Evolutionary conservation across 2,329 filamentous ascomycete species (phyloP).

Genomic region (Rachicladosporium sp.): DNA sequence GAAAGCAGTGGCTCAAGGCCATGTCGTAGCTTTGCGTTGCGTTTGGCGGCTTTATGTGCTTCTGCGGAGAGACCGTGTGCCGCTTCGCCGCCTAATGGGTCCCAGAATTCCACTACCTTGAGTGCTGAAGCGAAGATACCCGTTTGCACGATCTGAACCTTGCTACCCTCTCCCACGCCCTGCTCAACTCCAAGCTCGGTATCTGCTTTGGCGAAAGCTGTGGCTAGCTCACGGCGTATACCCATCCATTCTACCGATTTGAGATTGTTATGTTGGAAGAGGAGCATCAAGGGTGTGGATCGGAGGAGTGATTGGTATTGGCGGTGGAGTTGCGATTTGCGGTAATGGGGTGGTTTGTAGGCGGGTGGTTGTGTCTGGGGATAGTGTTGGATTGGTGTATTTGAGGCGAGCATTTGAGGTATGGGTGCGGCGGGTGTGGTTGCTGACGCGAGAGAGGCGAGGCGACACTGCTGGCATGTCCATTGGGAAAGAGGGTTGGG

Average conservation of each 20-base stretch:
- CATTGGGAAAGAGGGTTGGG: conserved; percentile 17
- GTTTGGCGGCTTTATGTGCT: conserved; percentile 39
- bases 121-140: conserved; percentile 80
- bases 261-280: conserved; percentile 74
- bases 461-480: conserved; percentile 29
- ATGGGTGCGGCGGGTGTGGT: conserved; percentile 43
- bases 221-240: conserved; percentile 56
- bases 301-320: conserved; percentile 81
- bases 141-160: conserved; percentile 75
- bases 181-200: conserved; percentile 47
- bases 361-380: conserved; percentile 69
- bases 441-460: conserved; percentile 36
- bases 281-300: conserved; percentile 69
- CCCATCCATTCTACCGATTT: conserved; percentile 62
- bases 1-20: conserved; percentile 63
- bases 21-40: conserved; percentile 37
- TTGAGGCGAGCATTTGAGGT: conserved; percentile 34
- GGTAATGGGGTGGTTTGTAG: conserved; percentile 70
- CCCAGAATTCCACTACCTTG: conserved; percentile 72
- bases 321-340: conserved; percentile 79
- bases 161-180: conserved; percentile 30
- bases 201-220: conserved; percentile 52
- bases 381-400: conserved; percentile 37
- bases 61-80: conserved; percentile 48
- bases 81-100: conserved; percentile 22